phyloP scores from a whole-genome alignment of 176 grass and related monocot species.

The Oryza coarctata region DNA sequence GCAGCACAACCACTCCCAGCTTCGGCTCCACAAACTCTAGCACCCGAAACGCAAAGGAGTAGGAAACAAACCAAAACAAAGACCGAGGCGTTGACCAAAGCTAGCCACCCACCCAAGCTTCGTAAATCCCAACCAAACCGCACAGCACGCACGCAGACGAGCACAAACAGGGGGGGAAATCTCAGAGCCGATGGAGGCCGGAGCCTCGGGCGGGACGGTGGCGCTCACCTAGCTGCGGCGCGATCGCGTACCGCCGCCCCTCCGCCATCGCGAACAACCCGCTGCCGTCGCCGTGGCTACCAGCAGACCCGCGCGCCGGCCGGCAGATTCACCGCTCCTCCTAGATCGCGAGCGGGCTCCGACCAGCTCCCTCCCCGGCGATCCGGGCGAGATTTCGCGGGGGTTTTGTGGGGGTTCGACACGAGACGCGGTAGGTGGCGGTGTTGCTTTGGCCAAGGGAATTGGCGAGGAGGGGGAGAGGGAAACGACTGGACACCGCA shows the following conservation, averaged over 20 bases:
- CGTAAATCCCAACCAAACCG: not conserved
- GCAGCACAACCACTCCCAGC: not conserved
- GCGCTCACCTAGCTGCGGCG: slow-evolving; percentile 69
- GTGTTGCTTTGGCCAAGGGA: not conserved
- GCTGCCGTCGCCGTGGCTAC: not conserved
- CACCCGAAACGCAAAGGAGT: not conserved
- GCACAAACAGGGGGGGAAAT: not conserved
- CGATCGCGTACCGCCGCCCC: slow-evolving; percentile 62
- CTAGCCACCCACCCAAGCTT: not conserved
- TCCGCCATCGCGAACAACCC: slow-evolving; percentile 50
- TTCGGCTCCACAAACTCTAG: not conserved
- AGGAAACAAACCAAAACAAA: slow-evolving; percentile 28
- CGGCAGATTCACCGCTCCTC: not conserved
- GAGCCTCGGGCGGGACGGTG: not conserved
- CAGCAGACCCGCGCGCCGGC: not conserved
- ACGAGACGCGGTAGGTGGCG: not conserved
- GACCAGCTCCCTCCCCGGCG: not conserved
- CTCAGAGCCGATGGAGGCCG: not conserved
- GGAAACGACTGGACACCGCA: slow-evolving; percentile 7
- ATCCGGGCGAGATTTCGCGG: not conserved
- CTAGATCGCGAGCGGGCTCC: not conserved
- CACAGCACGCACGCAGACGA: not conserved
- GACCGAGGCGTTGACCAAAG: slow-evolving; percentile 39
- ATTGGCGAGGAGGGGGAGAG: not conserved
- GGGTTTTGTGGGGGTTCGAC: slow-evolving; percentile 27